Percentiles rank a stretch among this genome's conserved stretches.
These are phyloP conservation scores for Phytophthora hibernalis DNA, from an alignment of 352 stramenopile species.

Conservation along the genomic window DNA sequence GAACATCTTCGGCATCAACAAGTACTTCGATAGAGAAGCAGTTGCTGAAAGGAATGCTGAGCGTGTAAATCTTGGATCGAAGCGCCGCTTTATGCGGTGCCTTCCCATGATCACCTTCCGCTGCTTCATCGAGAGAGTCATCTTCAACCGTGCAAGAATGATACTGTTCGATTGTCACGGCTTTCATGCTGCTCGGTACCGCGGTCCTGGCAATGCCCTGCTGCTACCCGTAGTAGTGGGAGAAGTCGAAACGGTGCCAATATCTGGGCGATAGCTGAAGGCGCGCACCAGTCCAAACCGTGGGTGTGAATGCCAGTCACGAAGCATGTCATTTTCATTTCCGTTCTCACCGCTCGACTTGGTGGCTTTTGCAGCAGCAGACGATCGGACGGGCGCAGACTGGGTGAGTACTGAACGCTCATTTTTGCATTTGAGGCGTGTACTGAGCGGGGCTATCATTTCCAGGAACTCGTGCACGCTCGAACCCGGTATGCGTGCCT, in stretches of 20 bases:
- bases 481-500: conserved; percentile 47
- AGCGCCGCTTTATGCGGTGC: conserved; percentile 47
- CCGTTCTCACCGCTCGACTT: conserved; percentile 12
- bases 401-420: conserved; percentile 6
- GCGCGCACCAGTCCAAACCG: conserved; percentile 63
- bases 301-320: conserved; percentile 63
- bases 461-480: conserved; percentile 55
- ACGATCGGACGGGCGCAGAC: conserved; percentile 26
- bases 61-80: conserved; percentile 67
- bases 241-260: conserved; percentile 5
- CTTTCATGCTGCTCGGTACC: conserved; percentile 33
- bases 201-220: conserved; percentile 2
- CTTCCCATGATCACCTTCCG: conserved; percentile 14
- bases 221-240: conserved; percentile 12
- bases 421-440: conserved; percentile 34
- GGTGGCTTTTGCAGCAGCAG: neutral
- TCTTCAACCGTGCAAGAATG: conserved; percentile 53
- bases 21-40: conserved; percentile 70
- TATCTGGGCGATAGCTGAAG: conserved; percentile 51
- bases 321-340: conserved; percentile 25
- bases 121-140: conserved; percentile 8
- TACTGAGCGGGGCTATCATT: conserved; percentile 48
- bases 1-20: conserved; percentile 53
- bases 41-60: conserved; percentile 72
- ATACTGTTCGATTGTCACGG: conserved; percentile 67